phyloP scores from a whole-genome alignment of 2,329 filamentous ascomycete species.

The Thielaviopsis punctulata region DNA sequence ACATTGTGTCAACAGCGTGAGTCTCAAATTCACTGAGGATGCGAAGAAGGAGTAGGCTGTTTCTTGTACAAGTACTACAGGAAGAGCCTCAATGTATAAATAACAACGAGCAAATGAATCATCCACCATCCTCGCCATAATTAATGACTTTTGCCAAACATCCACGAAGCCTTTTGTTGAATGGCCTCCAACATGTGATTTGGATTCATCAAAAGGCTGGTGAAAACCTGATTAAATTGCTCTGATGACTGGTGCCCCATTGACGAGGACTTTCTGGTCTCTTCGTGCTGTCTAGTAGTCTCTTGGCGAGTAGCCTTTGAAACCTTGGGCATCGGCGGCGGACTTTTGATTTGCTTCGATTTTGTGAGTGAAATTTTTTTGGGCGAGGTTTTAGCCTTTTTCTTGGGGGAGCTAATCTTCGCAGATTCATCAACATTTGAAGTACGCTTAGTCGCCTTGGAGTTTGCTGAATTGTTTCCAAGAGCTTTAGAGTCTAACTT shows the following conservation, averaged over 20 bases:
- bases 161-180: not conserved
- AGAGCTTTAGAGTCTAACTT: not conserved
- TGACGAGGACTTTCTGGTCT: not conserved
- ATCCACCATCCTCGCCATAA: not conserved
- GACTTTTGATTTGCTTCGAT: not conserved
- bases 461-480: not conserved
- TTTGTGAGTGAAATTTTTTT: not conserved
- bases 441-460: not conserved
- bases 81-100: not conserved
- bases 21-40: slow-evolving; percentile 51
- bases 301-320: not conserved
- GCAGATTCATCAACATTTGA: not conserved
- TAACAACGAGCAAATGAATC: not conserved
- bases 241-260: not conserved
- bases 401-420: not conserved
- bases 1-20: slow-evolving; percentile 91
- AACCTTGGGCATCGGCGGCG: not conserved
- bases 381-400: not conserved
- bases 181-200: not conserved
- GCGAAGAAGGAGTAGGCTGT: not conserved
- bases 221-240: not conserved
- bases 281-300: not conserved
- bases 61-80: too few relatives aligned
- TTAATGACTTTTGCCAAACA: not conserved
- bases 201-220: not conserved